Base-by-base conservation (phyloP, 139 green algal genomes). In the Chlamydomonas urium region DNA sequence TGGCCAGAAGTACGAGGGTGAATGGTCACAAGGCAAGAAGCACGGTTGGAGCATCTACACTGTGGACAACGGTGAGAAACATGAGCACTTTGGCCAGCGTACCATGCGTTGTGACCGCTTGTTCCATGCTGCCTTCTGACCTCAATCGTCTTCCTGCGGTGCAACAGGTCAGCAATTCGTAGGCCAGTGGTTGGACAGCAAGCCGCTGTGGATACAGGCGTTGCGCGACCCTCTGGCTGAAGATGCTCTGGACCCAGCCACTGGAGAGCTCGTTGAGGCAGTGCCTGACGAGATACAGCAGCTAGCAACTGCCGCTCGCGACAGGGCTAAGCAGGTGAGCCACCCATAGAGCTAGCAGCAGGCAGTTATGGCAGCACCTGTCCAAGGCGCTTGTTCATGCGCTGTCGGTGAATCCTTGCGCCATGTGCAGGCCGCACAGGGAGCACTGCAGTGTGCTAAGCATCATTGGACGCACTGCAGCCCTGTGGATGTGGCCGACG, bases 1-100 rank as follows among this genome's bases (percentile, higher is more conserved):
- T 10, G 87, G 87, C 8, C 84, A 90, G 71, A 77, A 74, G 42
- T 92, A 92, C 74, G 81, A 90, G 76, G 87, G 87, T 2, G 71
- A 87, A 68, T 92, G 87, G 87, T 65, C 79, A 26, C 56, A 75
- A 17, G 87, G 87, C 47, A 86, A 88, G 76, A 92, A 92, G 80
- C 84, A 92, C 66, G 86, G 86, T 45, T 89, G 81, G 83, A 82
- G 80, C 66, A 73, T 89, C 5, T 89, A 91, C 77, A 91, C 85
- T n/a, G 66, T 63, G 26, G 66, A 62, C 19, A 63, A 63, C 63
- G 66, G 66, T 47, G 6, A 50, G 66, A n/a, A n/a, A n/a, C n/a
- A n/a, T n/a, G n/a, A n/a, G n/a, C n/a, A n/a, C n/a, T n/a, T 8
- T 50, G 42, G 14, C 14, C 10, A 50, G 10, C 8, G 14, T 14